A percentile compares a stretch with the other conserved stretches of the same genome.
phyloP scores from a whole-genome alignment of 2,329 filamentous ascomycete genomes.

The Aplosporella prunicola region DNA sequence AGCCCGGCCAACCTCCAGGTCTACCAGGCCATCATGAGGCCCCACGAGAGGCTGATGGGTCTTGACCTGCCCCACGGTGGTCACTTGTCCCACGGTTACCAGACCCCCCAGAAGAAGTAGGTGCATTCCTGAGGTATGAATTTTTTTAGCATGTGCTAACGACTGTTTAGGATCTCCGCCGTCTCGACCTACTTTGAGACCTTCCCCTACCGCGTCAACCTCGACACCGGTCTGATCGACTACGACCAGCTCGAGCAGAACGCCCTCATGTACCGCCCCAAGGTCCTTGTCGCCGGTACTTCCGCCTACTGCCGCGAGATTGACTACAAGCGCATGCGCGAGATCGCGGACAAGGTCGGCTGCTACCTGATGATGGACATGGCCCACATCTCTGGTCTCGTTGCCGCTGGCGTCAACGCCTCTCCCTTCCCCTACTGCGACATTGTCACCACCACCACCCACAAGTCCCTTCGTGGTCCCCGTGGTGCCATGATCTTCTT shows the following conservation, averaged over 20 bases:
- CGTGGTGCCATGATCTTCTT: constrained; percentile 98
- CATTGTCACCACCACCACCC: constrained; percentile 93
- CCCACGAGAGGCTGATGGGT: constrained; percentile 94
- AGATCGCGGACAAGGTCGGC: constrained; percentile 82
- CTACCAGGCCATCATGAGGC: constrained; percentile 94
- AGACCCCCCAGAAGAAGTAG: constrained; percentile 85
- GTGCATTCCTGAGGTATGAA: constrained; percentile 24
- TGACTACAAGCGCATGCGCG: constrained; percentile 85
- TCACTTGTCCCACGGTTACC: constrained; percentile 94
- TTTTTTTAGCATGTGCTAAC: constrained; percentile 13
- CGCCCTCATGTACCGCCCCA: constrained; percentile 82
- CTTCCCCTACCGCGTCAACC: constrained; percentile 84
- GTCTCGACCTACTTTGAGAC: constrained; percentile 99
- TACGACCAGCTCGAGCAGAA: constrained; percentile 85
- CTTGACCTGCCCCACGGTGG: constrained; percentile 90
- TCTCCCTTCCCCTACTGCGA: constrained; percentile 84
- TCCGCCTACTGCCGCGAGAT: constrained; percentile 94
- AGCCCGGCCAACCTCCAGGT: constrained; percentile 96
- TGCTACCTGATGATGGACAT: constrained; percentile 93
- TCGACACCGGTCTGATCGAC: constrained; percentile 86
- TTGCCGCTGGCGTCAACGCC: constrained; percentile 84
- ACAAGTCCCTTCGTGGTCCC: constrained; percentile 93
- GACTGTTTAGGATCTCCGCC: constrained; percentile 63
- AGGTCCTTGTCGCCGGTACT: constrained; percentile 89
- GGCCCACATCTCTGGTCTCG: constrained; percentile 91